Conservation (phyloP, 2,329 filamentous ascomycete species). For the Fusarium nygamai region DNA sequence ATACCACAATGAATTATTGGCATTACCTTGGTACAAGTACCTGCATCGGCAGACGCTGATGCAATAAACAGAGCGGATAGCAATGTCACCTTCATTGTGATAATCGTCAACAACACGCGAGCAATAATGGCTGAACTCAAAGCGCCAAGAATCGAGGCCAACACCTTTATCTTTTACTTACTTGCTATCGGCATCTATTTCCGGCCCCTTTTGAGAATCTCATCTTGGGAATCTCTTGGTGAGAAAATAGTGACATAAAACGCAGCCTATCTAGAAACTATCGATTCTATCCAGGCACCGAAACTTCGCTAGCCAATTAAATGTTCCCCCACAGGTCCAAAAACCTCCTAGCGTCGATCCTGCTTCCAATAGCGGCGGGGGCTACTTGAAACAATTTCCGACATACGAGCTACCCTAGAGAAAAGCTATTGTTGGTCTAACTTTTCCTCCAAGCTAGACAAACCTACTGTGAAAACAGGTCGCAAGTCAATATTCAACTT, state of each 20-base stretch:
- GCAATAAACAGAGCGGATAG: neutral
- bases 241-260: neutral
- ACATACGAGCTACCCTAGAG: neutral
- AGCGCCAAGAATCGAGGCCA: neutral
- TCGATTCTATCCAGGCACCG: no score
- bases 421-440: neutral
- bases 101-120: no score
- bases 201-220: neutral
- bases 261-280: neutral
- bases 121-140: neutral
- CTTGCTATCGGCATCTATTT: fast-evolving
- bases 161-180: neutral
- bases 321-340: neutral
- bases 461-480: no score
- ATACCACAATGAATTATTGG: fast-evolving
- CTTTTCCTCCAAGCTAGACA: no score
- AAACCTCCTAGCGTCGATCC: neutral
- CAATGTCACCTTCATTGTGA: neutral
- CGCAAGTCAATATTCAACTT: no score
- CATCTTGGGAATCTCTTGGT: no score
- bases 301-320: neutral
- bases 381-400: neutral
- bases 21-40: neutral
- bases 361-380: neutral
- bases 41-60: neutral